Evolutionary conservation across 805 yeast genomes (phyloP).

Genomic region (Candida ulmi): DNA sequence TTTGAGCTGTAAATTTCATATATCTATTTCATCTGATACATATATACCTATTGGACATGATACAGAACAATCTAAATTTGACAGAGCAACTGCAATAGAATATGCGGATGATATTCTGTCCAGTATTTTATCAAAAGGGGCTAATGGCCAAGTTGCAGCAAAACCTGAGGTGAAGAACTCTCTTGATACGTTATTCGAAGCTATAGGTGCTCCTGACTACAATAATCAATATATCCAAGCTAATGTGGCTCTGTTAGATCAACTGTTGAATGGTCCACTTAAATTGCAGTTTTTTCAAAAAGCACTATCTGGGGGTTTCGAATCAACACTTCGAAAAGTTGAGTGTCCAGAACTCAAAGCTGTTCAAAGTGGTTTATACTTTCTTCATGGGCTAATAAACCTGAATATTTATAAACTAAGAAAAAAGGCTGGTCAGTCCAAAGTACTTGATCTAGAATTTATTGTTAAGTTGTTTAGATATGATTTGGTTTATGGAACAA

Average conservation of each 20-base stretch:
- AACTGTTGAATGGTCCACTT: conserved; percentile 42
- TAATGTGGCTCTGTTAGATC: conserved; percentile 40
- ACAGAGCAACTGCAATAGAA: conserved; percentile 31
- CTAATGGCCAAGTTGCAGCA: conserved; percentile 46
- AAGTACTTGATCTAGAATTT: conserved; percentile 74
- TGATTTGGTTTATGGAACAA: conserved; percentile 63
- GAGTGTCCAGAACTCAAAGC: conserved; percentile 30
- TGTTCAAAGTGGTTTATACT: conserved; percentile 55
- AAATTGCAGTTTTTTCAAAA: conserved; percentile 40
- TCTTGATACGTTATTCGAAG: conserved; percentile 65
- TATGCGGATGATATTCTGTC: conserved; percentile 47
- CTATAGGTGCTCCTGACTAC: conserved; percentile 58
- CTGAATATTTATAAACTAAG: conserved; percentile 63
- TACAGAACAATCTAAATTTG: conserved; percentile 35
- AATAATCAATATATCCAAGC: conserved; percentile 35
- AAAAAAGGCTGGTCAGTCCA: conserved; percentile 72
- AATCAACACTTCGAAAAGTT: conserved; percentile 26
- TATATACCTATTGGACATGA: conserved; percentile 66
- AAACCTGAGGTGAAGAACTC: conserved; percentile 69
- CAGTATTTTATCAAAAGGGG: conserved; percentile 51
- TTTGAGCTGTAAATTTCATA: conserved; percentile 72
- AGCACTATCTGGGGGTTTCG: conserved; percentile 45
- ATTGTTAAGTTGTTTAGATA: conserved; percentile 59
- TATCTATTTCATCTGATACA: conserved; percentile 51
- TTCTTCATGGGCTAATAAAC: conserved; percentile 60